A percentile compares a stretch with the other conserved stretches of the same genome.
phyloP scores from a whole-genome alignment of 2,329 filamentous ascomycete species.

The Aspergillus clavatus region DNA sequence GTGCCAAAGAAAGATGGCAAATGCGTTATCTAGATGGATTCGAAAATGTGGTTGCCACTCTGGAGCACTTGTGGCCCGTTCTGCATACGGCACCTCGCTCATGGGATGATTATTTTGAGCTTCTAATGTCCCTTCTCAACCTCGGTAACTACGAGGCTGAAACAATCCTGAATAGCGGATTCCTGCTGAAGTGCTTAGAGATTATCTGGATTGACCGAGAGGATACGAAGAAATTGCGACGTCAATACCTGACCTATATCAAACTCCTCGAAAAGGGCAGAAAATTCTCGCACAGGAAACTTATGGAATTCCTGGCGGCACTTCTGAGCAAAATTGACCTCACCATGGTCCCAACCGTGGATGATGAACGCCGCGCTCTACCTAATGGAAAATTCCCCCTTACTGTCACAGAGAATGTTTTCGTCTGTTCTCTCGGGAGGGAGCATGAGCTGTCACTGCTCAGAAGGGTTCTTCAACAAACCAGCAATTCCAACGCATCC shows the following conservation, averaged over 20 bases:
- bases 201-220: conserved; percentile 58
- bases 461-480: conserved; percentile 61
- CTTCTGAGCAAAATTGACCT: conserved; percentile 39
- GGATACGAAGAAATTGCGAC: conserved; percentile 46
- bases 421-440: conserved; percentile 31
- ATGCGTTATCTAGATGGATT: conserved; percentile 26
- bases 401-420: conserved; percentile 29
- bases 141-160: conserved; percentile 57
- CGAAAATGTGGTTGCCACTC: conserved; percentile 40
- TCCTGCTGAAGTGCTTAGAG: conserved; percentile 55
- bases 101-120: conserved; percentile 72
- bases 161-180: conserved; percentile 57
- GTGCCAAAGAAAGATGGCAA: conserved; percentile 23
- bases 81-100: conserved; percentile 60
- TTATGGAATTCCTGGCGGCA: conserved; percentile 39
- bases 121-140: conserved; percentile 62
- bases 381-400: conserved; percentile 31
- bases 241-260: conserved; percentile 48
- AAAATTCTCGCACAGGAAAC: conserved; percentile 40
- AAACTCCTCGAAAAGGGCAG: conserved; percentile 44
- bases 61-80: conserved; percentile 57
- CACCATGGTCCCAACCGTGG: conserved; percentile 22
- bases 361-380: conserved; percentile 20
- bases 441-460: conserved; percentile 39
- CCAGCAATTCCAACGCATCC: conserved; percentile 52